Percentiles rank a stretch among this genome's conserved stretches.
Conservation (phyloP, 495 filamentous ascomycete species). For the Penicillium parvum region DNA sequence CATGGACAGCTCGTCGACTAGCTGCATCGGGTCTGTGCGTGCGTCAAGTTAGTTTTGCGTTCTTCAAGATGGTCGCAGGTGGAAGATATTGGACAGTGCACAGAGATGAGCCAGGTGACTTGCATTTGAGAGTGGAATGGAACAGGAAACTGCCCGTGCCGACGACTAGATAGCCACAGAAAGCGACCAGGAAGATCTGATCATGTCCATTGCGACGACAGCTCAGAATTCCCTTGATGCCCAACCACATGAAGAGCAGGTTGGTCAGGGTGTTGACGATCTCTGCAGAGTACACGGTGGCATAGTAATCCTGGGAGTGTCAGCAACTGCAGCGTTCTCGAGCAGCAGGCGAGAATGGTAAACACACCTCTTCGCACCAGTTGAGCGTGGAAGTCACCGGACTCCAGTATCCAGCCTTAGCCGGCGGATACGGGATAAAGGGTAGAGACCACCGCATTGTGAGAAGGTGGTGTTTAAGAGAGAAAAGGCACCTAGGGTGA, state of each 20-base stretch:
- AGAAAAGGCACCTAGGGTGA: conserved; percentile 1
- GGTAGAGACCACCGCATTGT: conserved; percentile 44
- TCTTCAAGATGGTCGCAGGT: not conserved
- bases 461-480: conserved; percentile 1
- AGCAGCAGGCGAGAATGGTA: not conserved
- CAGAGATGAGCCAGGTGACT: too few relatives aligned
- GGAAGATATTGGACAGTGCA: too few relatives aligned
- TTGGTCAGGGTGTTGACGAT: conserved; percentile 77
- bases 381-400: conserved; percentile 87
- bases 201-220: conserved; percentile 68
- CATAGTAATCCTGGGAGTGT: conserved; percentile 53
- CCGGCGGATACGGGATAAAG: conserved; percentile 64
- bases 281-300: conserved; percentile 56
- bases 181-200: conserved; percentile 65
- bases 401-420: conserved; percentile 69
- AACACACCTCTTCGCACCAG: conserved; percentile 84
- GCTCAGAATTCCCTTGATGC: conserved; percentile 65
- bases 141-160: conserved; percentile 79
- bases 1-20: conserved; percentile 95
- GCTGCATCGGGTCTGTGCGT: conserved; percentile 84
- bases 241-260: conserved; percentile 69
- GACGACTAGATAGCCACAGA: conserved; percentile 72
- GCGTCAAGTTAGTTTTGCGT: conserved; percentile 13
- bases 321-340: not conserved
- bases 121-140: conserved; percentile 79